Base-by-base conservation (phyloP, 306 rosid species). In the Prunus mira region DNA sequence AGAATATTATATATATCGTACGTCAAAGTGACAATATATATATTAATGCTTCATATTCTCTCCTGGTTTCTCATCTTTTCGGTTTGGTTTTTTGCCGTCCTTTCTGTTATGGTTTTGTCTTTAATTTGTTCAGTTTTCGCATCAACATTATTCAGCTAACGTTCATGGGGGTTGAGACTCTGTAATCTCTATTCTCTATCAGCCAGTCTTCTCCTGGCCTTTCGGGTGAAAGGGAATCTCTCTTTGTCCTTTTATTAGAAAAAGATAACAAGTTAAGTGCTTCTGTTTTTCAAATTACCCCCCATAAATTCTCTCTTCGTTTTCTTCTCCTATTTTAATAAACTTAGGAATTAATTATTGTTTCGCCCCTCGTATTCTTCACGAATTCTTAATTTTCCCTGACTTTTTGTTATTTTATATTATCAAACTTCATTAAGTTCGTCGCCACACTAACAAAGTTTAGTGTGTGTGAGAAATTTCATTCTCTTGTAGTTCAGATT, bases 181-280 rank as follows among this genome's bases (percentile, higher is more conserved):
- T 22, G 18, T 22, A 60, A 13, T 11, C 12, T 55, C 14, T 20
- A 22, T 72, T 49, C 78, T 78, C 57, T 81, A 85, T 80, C 74
- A 75, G 83, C 79, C 79, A 79, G 85, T 81, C 73, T 76, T 79
- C 54, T 72, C 8, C 67, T 2, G 43, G 17, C 61, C 22, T 30
- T n/a, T 57, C 67, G 56, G 41, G 30, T 72, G 51, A 19, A 41
- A 17, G 22, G 47, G 12, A 9, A 67, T 20, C 84, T 7, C 67
- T 71, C 14, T 19, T 0, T 32, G 24, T 28, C 43, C 68, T 22
- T 70, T 32, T 67, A 15, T 57, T 56, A 41, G 41, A 45, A 45
- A 34, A 9, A 2, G 5, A 30, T 25, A 51, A n/a, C 1, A 55
- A 24, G 2, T 3, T 15, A 8, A 64, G 7, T 3, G 66, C 47